A percentile compares a stretch with the other conserved stretches of the same genome.
Conservation (phyloP, 106 monocot species). For the Platanthera zijinensis region DNA sequence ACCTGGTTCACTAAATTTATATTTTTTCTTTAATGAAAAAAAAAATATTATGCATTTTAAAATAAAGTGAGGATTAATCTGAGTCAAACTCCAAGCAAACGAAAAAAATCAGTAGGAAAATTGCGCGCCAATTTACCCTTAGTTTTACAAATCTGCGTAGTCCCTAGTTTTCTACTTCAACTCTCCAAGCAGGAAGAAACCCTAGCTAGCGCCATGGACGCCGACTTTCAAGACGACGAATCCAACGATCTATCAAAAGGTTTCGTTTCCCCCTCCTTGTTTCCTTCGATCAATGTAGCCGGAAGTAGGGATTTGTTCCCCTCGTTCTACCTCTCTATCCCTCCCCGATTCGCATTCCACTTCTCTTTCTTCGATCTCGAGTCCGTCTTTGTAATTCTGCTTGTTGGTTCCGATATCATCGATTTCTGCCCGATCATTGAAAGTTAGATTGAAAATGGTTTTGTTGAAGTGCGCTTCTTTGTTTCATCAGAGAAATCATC, state of each 20-base stretch:
- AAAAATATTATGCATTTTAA: too few relatives aligned
- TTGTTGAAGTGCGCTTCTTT: neutral
- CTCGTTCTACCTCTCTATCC: neutral
- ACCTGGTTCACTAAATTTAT: too few relatives aligned
- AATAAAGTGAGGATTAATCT: too few relatives aligned
- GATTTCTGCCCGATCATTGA: neutral
- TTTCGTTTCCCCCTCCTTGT: neutral
- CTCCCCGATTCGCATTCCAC: neutral
- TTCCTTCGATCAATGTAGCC: neutral
- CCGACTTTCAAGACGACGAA: neutral
- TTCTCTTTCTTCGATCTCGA: neutral
- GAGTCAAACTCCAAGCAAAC: too few relatives aligned
- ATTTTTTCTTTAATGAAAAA: too few relatives aligned
- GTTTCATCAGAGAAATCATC: neutral
- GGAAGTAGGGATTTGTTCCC: neutral
- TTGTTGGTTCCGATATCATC: neutral
- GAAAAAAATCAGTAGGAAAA: neutral
- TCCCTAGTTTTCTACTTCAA: neutral
- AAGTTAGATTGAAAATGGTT: neutral
- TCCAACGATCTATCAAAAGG: neutral
- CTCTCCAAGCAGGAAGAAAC: neutral
- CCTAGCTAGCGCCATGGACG: constrained; percentile 1
- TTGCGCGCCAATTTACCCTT: neutral
- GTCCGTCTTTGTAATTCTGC: neutral
- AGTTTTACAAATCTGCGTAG: neutral